phyloP scores from a whole-genome alignment of 305 asterid genomes.

The Solanum hybrid region DNA sequence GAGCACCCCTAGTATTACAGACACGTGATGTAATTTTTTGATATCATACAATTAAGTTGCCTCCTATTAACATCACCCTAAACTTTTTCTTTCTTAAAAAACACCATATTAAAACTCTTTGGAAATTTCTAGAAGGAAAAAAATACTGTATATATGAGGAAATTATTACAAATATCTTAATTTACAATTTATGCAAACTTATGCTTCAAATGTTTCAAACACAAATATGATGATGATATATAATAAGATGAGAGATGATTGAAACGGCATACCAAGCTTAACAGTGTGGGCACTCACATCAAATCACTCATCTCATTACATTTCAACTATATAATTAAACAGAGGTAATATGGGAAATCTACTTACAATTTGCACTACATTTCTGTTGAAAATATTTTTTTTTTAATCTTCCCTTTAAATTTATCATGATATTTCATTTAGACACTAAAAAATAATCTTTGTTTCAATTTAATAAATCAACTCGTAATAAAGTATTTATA shows the following conservation, averaged over 20 bases:
- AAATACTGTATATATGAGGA: background rate
- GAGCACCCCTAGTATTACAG: background rate
- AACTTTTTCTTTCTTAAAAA: too few relatives aligned
- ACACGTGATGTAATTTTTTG: background rate
- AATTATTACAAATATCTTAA: background rate
- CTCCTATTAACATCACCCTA: background rate
- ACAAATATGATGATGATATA: background rate
- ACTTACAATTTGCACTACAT: background rate
- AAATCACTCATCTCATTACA: conserved; percentile 5
- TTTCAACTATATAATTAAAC: background rate
- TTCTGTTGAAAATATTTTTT: background rate
- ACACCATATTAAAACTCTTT: too few relatives aligned
- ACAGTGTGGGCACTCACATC: conserved; percentile 20
- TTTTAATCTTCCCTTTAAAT: background rate
- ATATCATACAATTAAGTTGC: background rate
- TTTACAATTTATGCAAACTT: background rate
- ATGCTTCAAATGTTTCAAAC: background rate
- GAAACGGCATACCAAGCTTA: conserved; percentile 17
- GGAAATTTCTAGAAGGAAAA: background rate
- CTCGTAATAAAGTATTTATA: background rate
- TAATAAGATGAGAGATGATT: conserved; percentile 9
- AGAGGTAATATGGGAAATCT: background rate
- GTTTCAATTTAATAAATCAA: background rate
- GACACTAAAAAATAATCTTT: background rate
- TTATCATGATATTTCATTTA: background rate